These are phyloP conservation scores for Begonia peltatifolia DNA, from an alignment of 306 rosid species.

Conservation along the genomic window DNA sequence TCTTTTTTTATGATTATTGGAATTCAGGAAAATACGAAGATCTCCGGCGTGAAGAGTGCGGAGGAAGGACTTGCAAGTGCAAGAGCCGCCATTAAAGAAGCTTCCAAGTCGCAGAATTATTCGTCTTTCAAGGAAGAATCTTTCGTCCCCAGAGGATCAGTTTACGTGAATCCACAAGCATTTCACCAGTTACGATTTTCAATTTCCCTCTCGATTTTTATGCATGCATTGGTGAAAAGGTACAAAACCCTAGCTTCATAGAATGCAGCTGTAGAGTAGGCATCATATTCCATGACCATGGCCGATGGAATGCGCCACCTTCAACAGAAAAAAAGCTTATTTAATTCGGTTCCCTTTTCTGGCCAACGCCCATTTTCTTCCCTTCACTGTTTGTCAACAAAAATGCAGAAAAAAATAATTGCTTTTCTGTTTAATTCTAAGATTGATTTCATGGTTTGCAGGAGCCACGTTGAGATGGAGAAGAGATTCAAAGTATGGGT, in stretches of 20 bases:
- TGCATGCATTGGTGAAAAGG: neutral
- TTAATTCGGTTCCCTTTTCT: no score
- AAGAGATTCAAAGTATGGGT: conserved; percentile 63
- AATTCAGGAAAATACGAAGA: no score
- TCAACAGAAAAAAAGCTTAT: no score
- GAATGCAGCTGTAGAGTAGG: no score
- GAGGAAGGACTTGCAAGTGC: conserved; percentile 32
- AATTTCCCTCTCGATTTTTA: neutral
- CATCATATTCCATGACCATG: no score
- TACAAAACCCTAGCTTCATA: no score
- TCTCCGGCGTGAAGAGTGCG: conserved; percentile 7
- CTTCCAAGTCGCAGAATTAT: conserved; percentile 10
- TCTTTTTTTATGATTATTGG: no score
- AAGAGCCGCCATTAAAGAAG: conserved; percentile 26
- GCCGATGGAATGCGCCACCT: no score
- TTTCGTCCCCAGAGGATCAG: conserved; percentile 36
- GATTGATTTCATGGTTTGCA: conserved; percentile 1
- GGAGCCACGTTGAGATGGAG: conserved; percentile 74
- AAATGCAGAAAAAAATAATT: no score
- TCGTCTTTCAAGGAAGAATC: conserved; percentile 16
- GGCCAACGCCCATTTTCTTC: no score
- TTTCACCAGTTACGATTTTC: conserved; percentile 18
- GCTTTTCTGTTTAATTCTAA: neutral
- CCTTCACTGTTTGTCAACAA: no score
- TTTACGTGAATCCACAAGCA: conserved; percentile 27